Conservation (phyloP, 345 rosid genomes). For the Murraya koenigii region DNA sequence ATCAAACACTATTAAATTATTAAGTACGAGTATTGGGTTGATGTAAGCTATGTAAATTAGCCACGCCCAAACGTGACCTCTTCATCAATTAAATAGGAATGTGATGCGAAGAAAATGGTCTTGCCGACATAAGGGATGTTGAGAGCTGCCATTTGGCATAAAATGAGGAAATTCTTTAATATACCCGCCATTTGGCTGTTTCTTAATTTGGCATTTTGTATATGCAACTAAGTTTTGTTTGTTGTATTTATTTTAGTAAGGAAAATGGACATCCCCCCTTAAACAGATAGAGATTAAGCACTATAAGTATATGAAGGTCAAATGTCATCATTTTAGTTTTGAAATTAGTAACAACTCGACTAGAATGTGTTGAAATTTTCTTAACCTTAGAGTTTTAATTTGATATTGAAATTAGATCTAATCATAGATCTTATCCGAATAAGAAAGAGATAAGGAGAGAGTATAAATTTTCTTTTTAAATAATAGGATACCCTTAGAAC, state of each 20-base stretch:
- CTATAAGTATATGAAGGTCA: not conserved
- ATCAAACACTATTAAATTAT: too few relatives aligned
- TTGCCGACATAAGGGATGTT: not conserved
- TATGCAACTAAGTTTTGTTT: not conserved
- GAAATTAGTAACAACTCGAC: not conserved
- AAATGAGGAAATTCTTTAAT: constrained; percentile 4
- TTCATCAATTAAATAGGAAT: not conserved
- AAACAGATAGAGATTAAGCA: not conserved
- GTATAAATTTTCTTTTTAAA: not conserved
- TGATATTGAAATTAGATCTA: not conserved
- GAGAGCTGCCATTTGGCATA: not conserved
- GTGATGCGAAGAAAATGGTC: not conserved
- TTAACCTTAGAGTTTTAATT: not conserved
- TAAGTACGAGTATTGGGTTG: too few relatives aligned
- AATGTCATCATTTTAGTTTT: not conserved
- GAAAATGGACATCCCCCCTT: not conserved
- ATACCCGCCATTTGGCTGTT: not conserved
- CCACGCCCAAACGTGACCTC: not conserved
- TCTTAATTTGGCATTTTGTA: not conserved
- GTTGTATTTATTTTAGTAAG: not conserved
- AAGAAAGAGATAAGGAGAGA: constrained; percentile 2
- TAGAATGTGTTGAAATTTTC: not conserved
- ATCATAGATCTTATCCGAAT: not conserved
- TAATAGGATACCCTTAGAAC: too few relatives aligned
- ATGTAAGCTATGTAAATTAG: too few relatives aligned